Evolutionary conservation across 306 rosid genomes (phyloP).

Genomic region (Mucuna pruriens): DNA sequence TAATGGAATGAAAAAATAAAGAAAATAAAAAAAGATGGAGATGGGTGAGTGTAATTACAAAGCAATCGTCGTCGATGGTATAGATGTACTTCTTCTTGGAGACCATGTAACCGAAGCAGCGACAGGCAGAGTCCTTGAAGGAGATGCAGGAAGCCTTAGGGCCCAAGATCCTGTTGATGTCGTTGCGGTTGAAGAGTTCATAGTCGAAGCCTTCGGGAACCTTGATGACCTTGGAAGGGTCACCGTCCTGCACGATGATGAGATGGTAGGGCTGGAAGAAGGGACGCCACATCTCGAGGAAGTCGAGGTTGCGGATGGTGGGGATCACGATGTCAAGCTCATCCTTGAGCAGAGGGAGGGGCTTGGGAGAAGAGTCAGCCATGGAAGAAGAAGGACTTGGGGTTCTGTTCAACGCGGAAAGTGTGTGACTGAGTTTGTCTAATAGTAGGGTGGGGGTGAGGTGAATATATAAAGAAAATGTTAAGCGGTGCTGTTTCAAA

Average conservation of each 20-base stretch:
- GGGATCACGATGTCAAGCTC: constrained; percentile 92
- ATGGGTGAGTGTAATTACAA: constrained; percentile 36
- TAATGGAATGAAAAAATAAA: background rate
- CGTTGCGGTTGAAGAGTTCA: constrained; percentile 77
- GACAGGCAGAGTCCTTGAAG: constrained; percentile 87
- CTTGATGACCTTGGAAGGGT: constrained; percentile 64
- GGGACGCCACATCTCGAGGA: constrained; percentile 92
- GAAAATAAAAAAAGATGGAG: background rate
- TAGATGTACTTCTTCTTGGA: constrained; percentile 91
- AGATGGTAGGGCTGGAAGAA: constrained; percentile 72
- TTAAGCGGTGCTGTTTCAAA: no score
- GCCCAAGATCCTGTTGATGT: constrained; percentile 78
- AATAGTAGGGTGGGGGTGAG: no score
- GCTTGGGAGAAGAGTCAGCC: constrained; percentile 48
- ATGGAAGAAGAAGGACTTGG: constrained; percentile 24
- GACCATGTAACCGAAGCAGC: constrained; percentile 84
- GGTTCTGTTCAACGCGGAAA: background rate
- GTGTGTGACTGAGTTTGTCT: background rate
- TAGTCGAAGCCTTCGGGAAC: constrained; percentile 83
- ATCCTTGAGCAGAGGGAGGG: constrained; percentile 65
- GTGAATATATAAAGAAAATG: no score
- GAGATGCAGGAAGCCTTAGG: constrained; percentile 87
- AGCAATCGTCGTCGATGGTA: constrained; percentile 92
- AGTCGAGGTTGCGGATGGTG: constrained; percentile 86
- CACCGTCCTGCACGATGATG: constrained; percentile 87